These are phyloP conservation scores for Solanum hybrid DNA, from an alignment of 305 asterid species.

Conservation along the genomic window DNA sequence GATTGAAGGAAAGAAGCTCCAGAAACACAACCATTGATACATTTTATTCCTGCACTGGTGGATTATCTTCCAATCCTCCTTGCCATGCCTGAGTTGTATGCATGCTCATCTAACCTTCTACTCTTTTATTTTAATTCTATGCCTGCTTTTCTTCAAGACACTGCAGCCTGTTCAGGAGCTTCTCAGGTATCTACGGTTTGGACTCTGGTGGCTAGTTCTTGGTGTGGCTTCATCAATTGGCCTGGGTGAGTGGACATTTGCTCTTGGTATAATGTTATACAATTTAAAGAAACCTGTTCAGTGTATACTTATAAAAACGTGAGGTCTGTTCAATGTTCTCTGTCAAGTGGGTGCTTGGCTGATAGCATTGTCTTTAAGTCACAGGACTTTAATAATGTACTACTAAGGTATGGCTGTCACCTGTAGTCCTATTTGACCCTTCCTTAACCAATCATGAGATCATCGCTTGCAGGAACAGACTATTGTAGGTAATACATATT, in stretches of 20 bases:
- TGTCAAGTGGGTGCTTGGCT: neutral
- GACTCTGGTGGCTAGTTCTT: conserved; percentile 35
- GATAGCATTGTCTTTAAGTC: neutral
- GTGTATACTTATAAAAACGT: neutral
- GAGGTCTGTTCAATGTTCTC: neutral
- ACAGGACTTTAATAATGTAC: neutral
- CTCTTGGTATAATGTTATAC: neutral
- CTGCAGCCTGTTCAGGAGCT: conserved; percentile 23
- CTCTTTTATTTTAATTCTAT: neutral
- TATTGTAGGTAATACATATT: neutral
- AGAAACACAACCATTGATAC: neutral
- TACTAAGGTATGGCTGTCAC: neutral
- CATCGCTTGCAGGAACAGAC: neutral
- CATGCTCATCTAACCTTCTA: neutral
- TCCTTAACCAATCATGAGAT: neutral
- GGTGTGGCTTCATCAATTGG: conserved; percentile 36
- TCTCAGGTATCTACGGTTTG: conserved; percentile 17
- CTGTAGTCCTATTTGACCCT: neutral
- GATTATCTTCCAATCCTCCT: neutral
- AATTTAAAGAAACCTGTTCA: neutral
- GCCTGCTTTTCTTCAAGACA: neutral
- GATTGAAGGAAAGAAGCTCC: neutral
- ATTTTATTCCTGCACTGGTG: neutral
- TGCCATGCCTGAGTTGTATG: neutral
- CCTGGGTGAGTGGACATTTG: conserved; percentile 17